phyloP scores from a whole-genome alignment of 1,139 yeast genomes.

The Candida albicans region DNA sequence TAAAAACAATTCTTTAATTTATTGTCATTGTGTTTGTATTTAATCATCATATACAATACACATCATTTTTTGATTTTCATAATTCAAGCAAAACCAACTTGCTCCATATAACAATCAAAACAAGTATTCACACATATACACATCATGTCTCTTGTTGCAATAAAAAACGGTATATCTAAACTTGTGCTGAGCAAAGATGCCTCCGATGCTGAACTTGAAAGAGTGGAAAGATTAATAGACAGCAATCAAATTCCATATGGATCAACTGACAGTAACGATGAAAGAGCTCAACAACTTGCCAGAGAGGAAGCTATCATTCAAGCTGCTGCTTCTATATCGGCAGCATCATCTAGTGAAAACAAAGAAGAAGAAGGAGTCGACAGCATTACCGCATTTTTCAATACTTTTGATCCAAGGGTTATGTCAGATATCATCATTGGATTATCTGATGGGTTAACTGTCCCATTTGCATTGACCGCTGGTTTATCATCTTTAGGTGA shows the following conservation, averaged over 20 bases:
- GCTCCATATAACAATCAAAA: too few relatives aligned
- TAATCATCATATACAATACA: too few relatives aligned
- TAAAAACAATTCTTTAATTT: too few relatives aligned
- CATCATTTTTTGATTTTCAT: too few relatives aligned
- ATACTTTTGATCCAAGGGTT: constrained; percentile 63
- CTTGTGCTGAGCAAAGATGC: constrained; percentile 22
- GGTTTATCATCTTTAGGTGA: constrained; percentile 79
- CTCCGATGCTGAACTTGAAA: constrained; percentile 33
- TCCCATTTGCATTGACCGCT: constrained; percentile 82
- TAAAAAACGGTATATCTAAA: constrained; percentile 36
- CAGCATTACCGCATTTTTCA: constrained; percentile 35
- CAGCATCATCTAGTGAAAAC: constrained; percentile 22
- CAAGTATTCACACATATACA: not conserved
- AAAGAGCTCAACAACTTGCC: constrained; percentile 38
- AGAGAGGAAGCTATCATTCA: constrained; percentile 40
- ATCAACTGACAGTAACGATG: constrained; percentile 27
- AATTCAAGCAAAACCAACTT: too few relatives aligned
- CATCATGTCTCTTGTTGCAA: constrained; percentile 39
- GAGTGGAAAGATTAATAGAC: constrained; percentile 37
- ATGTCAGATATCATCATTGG: constrained; percentile 83
- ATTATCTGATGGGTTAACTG: constrained; percentile 77
- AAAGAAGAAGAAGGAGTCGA: constrained; percentile 23
- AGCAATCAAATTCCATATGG: constrained; percentile 41
- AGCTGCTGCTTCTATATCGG: constrained; percentile 16
- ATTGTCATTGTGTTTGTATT: too few relatives aligned